Conservation (phyloP, 371 early-diverging fungal species). For the Mortierella polycephala region DNA sequence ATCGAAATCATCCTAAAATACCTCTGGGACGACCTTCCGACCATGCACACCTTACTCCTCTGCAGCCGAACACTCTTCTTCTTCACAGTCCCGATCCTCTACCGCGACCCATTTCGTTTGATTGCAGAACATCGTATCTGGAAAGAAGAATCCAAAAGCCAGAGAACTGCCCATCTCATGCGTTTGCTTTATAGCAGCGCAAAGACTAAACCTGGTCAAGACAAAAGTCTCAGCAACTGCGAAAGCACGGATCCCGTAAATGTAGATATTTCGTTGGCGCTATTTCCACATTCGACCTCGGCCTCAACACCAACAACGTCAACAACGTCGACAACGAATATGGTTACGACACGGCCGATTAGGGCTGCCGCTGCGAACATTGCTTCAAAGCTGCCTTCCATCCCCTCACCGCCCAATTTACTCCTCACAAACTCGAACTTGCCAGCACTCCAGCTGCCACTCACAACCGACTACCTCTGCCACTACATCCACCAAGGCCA, state of each 20-base stretch:
- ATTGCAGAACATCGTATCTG: conserved; percentile 7
- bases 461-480: conserved; percentile 34
- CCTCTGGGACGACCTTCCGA: conserved; percentile 21
- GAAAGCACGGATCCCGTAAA: background rate
- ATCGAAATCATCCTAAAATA: conserved; percentile 18
- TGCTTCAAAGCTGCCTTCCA: too few species aligned
- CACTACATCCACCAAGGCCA: conserved; percentile 26
- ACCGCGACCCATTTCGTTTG: conserved; percentile 27
- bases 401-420: too few species aligned
- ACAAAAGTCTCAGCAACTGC: background rate
- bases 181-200: conserved; percentile 25
- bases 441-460: conserved; percentile 5
- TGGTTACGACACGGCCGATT: too few species aligned
- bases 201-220: background rate
- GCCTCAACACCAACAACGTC: too few species aligned
- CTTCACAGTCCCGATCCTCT: conserved; percentile 28
- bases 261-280: too few species aligned
- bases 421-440: too few species aligned
- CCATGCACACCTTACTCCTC: conserved; percentile 22
- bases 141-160: conserved; percentile 1
- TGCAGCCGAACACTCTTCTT: conserved; percentile 25
- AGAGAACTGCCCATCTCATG: conserved; percentile 16
- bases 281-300: too few species aligned
- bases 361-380: too few species aligned
- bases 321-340: too few species aligned